These are phyloP conservation scores for Sporothrix mexicana DNA, from an alignment of 2,329 filamentous ascomycete species.

Conservation along the genomic window DNA sequence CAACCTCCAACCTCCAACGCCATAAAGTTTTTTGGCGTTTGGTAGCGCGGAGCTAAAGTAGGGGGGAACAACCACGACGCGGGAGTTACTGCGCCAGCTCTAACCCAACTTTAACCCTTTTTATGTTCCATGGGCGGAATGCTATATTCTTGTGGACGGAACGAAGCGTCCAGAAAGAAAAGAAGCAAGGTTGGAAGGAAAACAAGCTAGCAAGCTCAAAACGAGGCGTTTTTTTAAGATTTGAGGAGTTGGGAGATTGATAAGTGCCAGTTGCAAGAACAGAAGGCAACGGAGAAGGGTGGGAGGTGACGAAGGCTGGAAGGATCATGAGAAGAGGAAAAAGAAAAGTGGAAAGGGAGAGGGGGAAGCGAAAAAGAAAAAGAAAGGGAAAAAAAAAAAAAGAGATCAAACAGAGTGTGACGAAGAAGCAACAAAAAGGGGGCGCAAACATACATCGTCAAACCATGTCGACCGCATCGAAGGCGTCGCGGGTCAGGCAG, in stretches of 20 bases:
- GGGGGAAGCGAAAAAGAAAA: not conserved
- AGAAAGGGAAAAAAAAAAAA: not conserved
- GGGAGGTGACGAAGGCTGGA: not conserved
- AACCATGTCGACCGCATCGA: not conserved
- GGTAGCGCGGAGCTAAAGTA: constrained; percentile 14
- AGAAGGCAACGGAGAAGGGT: not conserved
- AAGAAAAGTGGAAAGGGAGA: not conserved
- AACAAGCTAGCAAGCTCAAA: not conserved
- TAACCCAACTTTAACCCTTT: not conserved
- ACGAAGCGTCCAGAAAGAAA: not conserved
- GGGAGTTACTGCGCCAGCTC: constrained; percentile 7
- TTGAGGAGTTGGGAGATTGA: constrained; percentile 13
- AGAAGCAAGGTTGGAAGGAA: not conserved
- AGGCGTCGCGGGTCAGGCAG: not conserved
- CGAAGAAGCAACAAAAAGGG: not conserved
- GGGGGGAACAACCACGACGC: not conserved
- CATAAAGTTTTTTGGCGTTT: not conserved
- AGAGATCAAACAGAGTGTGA: too few species aligned
- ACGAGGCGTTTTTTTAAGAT: constrained; percentile 1
- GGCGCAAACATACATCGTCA: constrained; percentile 1
- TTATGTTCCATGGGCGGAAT: not conserved
- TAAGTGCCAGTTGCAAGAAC: not conserved
- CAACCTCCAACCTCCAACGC: not conserved
- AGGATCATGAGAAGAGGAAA: not conserved
- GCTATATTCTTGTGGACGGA: not conserved